phyloP scores from a whole-genome alignment of 805 yeast species.

The Candida broadrunensis region DNA sequence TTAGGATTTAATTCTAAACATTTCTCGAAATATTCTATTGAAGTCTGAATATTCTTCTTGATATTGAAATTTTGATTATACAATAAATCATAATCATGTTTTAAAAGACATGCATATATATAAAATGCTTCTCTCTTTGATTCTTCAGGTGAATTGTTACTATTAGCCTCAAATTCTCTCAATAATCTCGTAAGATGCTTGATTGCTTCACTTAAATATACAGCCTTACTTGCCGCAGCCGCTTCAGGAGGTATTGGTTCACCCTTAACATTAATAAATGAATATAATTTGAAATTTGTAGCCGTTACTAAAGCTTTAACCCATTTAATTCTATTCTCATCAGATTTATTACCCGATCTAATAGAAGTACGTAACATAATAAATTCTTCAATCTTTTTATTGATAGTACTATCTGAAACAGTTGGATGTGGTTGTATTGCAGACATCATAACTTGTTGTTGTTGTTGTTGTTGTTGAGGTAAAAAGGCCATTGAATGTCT shows the following conservation, averaged over 20 bases:
- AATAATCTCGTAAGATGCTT: constrained; percentile 36
- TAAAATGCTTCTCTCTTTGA: constrained; percentile 30
- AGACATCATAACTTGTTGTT: constrained; percentile 1
- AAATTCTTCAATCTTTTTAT: constrained; percentile 32
- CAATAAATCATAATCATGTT: constrained; percentile 26
- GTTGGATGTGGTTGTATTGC: not conserved
- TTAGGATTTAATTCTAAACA: constrained; percentile 30
- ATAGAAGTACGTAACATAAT: constrained; percentile 30
- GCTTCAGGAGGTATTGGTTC: constrained; percentile 30
- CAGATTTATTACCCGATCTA: constrained; percentile 40
- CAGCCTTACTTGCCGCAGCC: constrained; percentile 26
- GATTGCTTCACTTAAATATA: constrained; percentile 35
- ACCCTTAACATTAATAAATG: constrained; percentile 43
- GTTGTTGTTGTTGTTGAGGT: not conserved
- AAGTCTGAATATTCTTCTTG: constrained; percentile 22
- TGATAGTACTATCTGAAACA: constrained; percentile 22
- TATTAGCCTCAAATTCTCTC: constrained; percentile 27
- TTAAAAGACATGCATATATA: constrained; percentile 36
- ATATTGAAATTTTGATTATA: constrained; percentile 37
- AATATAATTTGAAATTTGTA: constrained; percentile 34
- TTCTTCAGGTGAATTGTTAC: constrained; percentile 8
- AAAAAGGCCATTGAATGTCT: not conserved
- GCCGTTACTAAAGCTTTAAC: constrained; percentile 40
- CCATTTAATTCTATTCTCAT: constrained; percentile 41
- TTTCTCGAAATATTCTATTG: constrained; percentile 28